These are phyloP conservation scores for Sonneratia alba DNA, from an alignment of 345 rosid genomes.

Conservation along the genomic window DNA sequence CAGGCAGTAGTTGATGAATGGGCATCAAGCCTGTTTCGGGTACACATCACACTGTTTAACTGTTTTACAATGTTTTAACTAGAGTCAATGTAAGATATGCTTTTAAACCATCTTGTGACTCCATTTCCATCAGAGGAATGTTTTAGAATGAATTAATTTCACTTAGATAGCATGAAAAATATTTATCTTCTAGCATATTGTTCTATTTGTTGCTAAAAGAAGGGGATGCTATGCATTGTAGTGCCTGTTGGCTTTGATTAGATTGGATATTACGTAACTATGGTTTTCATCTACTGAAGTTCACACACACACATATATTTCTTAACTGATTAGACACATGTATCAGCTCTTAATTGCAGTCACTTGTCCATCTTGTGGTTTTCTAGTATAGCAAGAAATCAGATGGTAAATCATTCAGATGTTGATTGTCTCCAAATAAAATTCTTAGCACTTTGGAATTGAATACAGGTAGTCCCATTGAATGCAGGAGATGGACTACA, in stretches of 20 bases:
- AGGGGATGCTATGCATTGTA: neutral
- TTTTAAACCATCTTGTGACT: neutral
- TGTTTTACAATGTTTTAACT: neutral
- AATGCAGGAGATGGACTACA: slow-evolving; percentile 99
- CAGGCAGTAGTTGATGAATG: slow-evolving; percentile 95
- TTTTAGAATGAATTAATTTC: neutral
- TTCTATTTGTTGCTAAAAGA: neutral
- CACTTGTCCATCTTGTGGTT: neutral
- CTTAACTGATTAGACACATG: neutral
- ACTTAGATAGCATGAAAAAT: neutral
- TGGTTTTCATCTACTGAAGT: neutral
- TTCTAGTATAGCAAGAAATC: neutral
- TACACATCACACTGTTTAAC: slow-evolving; percentile 20
- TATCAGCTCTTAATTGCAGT: neutral
- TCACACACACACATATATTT: neutral
- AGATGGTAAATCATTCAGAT: neutral
- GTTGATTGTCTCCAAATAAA: slow-evolving; percentile 30
- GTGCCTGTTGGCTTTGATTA: neutral
- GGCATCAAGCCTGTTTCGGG: slow-evolving; percentile 95
- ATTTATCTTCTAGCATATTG: neutral
- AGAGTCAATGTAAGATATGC: neutral
- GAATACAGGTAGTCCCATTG: slow-evolving; percentile 99
- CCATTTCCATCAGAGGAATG: neutral
- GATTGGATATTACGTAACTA: neutral
- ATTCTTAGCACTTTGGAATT: slow-evolving; percentile 83